These are phyloP conservation scores for Colletotrichum sp. DNA, from an alignment of 2,329 filamentous ascomycete species.

Conservation along the genomic window DNA sequence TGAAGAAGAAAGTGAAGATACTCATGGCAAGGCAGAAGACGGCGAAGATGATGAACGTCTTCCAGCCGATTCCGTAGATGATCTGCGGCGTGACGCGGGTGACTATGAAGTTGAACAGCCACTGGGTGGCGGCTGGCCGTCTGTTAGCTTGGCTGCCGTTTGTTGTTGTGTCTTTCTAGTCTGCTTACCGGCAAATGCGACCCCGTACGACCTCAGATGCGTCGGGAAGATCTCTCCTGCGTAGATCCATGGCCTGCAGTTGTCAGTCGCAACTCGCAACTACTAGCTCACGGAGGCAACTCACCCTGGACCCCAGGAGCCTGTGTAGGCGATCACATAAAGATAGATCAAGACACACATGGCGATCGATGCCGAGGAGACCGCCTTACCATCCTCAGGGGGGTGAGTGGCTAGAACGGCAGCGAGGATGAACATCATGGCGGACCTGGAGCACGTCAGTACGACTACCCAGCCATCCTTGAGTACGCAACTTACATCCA, in stretches of 20 bases:
- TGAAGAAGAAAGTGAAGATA: slow-evolving; percentile 1
- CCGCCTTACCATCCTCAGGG: not conserved
- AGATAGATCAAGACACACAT: not conserved
- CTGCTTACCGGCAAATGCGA: not conserved
- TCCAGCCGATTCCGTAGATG: slow-evolving; percentile 49
- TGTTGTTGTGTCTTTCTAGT: fast-evolving
- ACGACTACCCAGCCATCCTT: fast-evolving
- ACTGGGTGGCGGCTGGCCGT: slow-evolving; percentile 44
- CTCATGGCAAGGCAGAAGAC: slow-evolving; percentile 52
- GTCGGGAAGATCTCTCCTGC: not conserved
- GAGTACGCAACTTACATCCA: not conserved
- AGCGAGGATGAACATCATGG: not conserved
- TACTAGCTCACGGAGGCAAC: not conserved
- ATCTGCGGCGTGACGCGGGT: slow-evolving; percentile 52
- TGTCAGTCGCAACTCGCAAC: not conserved
- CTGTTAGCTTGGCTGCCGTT: no score
- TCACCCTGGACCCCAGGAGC: not conserved
- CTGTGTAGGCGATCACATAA: not conserved
- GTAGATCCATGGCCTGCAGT: not conserved
- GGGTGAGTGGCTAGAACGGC: not conserved
- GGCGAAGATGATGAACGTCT: slow-evolving; percentile 55
- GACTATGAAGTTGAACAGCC: slow-evolving; percentile 57
- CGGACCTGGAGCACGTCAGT: not conserved
- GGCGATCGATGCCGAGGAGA: not conserved
- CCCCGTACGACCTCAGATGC: not conserved